phyloP scores from a whole-genome alignment of 306 rosid genomes.

The Betula pendula region DNA sequence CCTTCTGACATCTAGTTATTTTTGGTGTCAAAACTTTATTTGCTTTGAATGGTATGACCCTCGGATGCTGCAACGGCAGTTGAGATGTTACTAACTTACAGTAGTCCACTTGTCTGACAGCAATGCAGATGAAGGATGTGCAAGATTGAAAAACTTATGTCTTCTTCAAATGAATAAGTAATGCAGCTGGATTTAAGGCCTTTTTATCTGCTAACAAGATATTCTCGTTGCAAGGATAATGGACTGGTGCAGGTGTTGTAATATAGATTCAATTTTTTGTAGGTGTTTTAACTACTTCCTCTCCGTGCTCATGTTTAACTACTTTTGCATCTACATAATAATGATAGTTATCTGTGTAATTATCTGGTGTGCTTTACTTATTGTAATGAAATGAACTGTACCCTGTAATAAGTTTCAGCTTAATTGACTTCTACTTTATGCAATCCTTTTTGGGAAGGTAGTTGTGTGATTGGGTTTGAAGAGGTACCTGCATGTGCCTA shows the following conservation, averaged over 20 bases:
- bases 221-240: neutral
- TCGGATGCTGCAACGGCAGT: constrained; percentile 3
- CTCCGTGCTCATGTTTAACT: neutral
- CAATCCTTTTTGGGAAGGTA: neutral
- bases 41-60: neutral
- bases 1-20: neutral
- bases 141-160: neutral
- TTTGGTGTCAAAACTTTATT: neutral
- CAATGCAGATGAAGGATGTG: constrained; percentile 5
- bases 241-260: neutral
- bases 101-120: constrained; percentile 10
- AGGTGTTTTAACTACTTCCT: neutral
- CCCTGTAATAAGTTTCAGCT: neutral
- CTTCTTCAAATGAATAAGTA: neutral
- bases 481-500: neutral
- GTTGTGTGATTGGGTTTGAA: neutral
- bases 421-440: neutral
- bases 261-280: neutral
- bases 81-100: neutral
- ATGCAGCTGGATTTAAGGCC: constrained; percentile 1
- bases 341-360: neutral
- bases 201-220: neutral
- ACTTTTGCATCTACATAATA: neutral
- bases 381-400: neutral
- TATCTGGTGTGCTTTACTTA: neutral